Percentiles rank a stretch among this genome's conserved stretches.
phyloP scores from a whole-genome alignment of 441 rosid species.

The Omphalea diandra region DNA sequence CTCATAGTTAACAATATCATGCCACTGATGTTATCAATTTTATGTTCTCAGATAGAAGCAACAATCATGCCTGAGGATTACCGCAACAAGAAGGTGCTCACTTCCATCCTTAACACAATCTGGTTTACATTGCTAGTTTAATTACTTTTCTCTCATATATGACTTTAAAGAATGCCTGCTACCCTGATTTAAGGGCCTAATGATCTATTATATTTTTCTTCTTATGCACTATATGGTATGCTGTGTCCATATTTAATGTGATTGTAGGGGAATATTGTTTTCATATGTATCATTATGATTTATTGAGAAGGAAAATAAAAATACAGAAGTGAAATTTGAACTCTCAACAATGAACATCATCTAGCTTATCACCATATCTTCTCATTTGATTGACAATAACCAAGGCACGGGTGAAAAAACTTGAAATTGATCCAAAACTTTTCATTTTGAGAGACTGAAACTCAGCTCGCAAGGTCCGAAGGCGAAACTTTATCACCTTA shows the following conservation, averaged over 20 bases:
- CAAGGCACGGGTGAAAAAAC: too few relatives aligned
- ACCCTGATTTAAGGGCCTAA: not conserved
- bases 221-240: not conserved
- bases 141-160: not conserved
- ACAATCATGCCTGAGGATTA: constrained; percentile 89
- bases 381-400: too few relatives aligned
- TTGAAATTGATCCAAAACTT: too few relatives aligned
- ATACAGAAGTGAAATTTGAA: not conserved
- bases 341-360: too few relatives aligned
- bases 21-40: constrained; percentile 8
- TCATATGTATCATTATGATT: not conserved
- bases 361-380: too few relatives aligned
- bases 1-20: not conserved
- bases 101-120: constrained; percentile 2
- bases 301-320: not conserved
- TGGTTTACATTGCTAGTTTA: not conserved
- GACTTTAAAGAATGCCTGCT: not conserved
- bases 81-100: constrained; percentile 67
- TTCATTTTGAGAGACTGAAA: too few relatives aligned
- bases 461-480: too few relatives aligned
- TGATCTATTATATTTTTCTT: not conserved
- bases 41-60: constrained; percentile 64
- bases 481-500: too few relatives aligned
- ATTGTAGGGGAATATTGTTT: not conserved
- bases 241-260: not conserved